Evolutionary conservation across 2,329 filamentous ascomycete genomes (phyloP).

Genomic region (Parafenestella ontariensis): DNA sequence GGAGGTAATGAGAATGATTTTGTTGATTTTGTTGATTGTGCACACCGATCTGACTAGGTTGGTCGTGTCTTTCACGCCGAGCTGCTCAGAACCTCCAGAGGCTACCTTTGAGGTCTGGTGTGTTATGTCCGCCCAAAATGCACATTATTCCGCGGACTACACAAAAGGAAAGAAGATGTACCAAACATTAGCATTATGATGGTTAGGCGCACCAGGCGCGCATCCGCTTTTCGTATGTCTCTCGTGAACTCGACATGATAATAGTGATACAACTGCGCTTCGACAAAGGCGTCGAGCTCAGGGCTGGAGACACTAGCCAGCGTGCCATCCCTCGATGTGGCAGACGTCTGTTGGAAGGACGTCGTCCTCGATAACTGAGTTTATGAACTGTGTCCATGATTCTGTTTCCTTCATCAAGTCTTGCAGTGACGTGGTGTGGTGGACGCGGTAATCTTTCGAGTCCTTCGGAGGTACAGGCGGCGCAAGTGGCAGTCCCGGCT

Average conservation of each 20-base stretch:
- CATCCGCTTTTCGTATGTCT: background rate
- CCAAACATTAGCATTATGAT: background rate
- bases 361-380: constrained; percentile 1
- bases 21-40: background rate
- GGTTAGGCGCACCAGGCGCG: background rate
- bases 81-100: background rate
- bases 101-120: background rate
- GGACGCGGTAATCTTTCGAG: background rate
- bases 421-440: background rate
- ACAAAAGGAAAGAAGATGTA: background rate
- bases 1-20: background rate
- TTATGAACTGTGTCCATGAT: constrained; percentile 1
- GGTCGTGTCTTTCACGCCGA: background rate
- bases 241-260: background rate
- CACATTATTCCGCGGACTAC: background rate
- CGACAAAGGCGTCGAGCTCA: background rate
- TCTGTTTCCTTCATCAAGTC: constrained; percentile 3
- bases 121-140: background rate
- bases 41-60: background rate
- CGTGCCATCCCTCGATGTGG: background rate
- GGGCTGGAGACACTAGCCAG: background rate
- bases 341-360: constrained; percentile 1
- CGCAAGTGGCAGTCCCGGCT: constrained; percentile 4
- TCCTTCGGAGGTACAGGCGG: constrained; percentile 25
- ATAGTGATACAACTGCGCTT: background rate